Percentiles rank a stretch among this genome's conserved stretches.
These are phyloP conservation scores for Nematodospora anomalae DNA, from an alignment of 1,139 yeast species.

Conservation along the genomic window DNA sequence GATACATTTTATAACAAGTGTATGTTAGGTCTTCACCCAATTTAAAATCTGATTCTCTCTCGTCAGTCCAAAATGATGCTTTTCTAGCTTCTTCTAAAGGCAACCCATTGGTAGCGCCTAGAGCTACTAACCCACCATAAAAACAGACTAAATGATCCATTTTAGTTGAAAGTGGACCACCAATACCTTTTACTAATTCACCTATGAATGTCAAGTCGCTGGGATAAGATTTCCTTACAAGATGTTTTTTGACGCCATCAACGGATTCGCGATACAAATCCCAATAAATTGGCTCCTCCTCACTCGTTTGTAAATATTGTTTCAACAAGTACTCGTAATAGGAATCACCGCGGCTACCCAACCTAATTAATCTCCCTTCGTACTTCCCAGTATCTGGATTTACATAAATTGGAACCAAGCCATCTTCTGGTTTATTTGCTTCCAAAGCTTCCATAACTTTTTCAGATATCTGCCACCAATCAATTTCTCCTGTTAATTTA, in stretches of 20 bases:
- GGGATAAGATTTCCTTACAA: slow-evolving; percentile 64
- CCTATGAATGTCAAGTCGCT: slow-evolving; percentile 69
- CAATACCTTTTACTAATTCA: slow-evolving; percentile 70
- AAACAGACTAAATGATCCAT: slow-evolving; percentile 96
- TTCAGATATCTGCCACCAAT: slow-evolving; percentile 80
- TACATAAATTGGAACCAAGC: slow-evolving; percentile 80
- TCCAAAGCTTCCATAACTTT: slow-evolving; percentile 68
- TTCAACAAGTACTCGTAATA: slow-evolving; percentile 88
- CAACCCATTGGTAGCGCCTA: slow-evolving; percentile 81
- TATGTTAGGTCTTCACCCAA: slow-evolving; percentile 75
- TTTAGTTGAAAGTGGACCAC: slow-evolving; percentile 61
- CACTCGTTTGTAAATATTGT: slow-evolving; percentile 78
- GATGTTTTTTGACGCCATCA: slow-evolving; percentile 63
- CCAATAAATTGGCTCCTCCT: slow-evolving; percentile 59
- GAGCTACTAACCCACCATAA: slow-evolving; percentile 84
- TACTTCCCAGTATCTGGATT: slow-evolving; percentile 73
- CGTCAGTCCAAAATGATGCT: slow-evolving; percentile 36
- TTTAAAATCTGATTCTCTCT: slow-evolving; percentile 52
- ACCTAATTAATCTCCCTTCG: slow-evolving; percentile 63
- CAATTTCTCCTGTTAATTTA: slow-evolving; percentile 71
- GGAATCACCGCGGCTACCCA: slow-evolving; percentile 92
- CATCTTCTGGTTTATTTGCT: slow-evolving; percentile 56
- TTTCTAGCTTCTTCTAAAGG: slow-evolving; percentile 45
- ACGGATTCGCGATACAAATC: slow-evolving; percentile 78
- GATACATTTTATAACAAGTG: slow-evolving; percentile 83